Evolutionary conservation across 768 basidiomycete genomes (phyloP).

Genomic region (Lactifluus hygrophoroides): DNA sequence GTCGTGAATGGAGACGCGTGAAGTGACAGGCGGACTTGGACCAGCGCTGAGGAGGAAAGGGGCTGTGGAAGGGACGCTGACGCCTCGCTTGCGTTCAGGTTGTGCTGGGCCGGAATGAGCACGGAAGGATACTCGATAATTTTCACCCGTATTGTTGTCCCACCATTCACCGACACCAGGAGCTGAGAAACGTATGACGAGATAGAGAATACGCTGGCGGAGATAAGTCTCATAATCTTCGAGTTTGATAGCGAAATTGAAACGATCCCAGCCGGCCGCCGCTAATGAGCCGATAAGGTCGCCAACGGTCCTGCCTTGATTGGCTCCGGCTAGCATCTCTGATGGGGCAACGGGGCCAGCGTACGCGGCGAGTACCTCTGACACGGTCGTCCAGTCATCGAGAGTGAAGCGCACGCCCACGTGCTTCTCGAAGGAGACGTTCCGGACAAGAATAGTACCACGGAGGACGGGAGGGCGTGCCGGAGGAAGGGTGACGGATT

Average conservation of each 20-base stretch:
- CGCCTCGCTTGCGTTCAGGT: slow-evolving; percentile 10
- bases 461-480: slow-evolving; percentile 38
- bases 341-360: slow-evolving; percentile 32
- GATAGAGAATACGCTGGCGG: slow-evolving; percentile 44
- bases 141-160: slow-evolving; percentile 80
- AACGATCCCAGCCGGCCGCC: slow-evolving; percentile 27
- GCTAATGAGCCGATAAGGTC: slow-evolving; percentile 32
- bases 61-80: not conserved
- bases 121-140: slow-evolving; percentile 71
- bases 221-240: slow-evolving; percentile 57
- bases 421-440: slow-evolving; percentile 79
- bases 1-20: not conserved
- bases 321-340: slow-evolving; percentile 22
- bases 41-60: slow-evolving; percentile 11
- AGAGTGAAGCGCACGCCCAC: slow-evolving; percentile 84
- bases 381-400: slow-evolving; percentile 90
- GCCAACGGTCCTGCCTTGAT: slow-evolving; percentile 26
- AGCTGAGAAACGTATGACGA: slow-evolving; percentile 48
- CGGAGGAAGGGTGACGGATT: slow-evolving; percentile 32
- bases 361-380: slow-evolving; percentile 58
- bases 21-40: slow-evolving; percentile 3
- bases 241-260: slow-evolving; percentile 52
- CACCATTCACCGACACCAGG: slow-evolving; percentile 67
- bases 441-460: slow-evolving; percentile 77
- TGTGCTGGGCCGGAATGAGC: slow-evolving; percentile 14